These are phyloP conservation scores for Pseudopithomyces chartarum DNA, from an alignment of 2,329 filamentous ascomycete species.

Conservation along the genomic window DNA sequence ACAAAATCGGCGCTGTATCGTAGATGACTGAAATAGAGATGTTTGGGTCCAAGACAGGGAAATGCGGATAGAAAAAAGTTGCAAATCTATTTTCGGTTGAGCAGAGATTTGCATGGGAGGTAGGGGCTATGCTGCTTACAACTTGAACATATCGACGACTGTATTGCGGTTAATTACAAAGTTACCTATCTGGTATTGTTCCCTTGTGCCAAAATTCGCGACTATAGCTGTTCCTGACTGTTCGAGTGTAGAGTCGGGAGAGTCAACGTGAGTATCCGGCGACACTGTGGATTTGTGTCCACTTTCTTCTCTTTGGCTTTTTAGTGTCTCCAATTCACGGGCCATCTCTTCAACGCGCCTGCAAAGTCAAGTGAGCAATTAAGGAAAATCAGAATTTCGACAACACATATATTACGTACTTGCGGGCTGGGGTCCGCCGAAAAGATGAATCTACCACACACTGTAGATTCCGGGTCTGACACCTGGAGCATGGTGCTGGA, in stretches of 20 bases:
- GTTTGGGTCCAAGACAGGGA: constrained; percentile 21
- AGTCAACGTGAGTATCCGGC: constrained; percentile 16
- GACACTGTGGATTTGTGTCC: constrained; percentile 16
- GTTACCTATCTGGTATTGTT: constrained; percentile 19
- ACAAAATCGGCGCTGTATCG: constrained; percentile 22
- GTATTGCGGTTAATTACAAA: constrained; percentile 17
- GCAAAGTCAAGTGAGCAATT: background rate
- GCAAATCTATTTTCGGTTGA: constrained; percentile 16
- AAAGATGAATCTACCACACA: constrained; percentile 29
- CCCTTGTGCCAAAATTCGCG: constrained; percentile 13
- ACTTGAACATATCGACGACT: constrained; percentile 21
- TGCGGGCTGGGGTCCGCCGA: constrained; percentile 29
- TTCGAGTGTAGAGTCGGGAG: constrained; percentile 15
- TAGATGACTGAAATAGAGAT: constrained; percentile 21
- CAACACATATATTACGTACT: constrained; percentile 14
- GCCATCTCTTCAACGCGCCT: constrained; percentile 33
- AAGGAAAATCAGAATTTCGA: background rate
- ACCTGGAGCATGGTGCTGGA: constrained; percentile 27
- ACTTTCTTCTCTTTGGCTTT: constrained; percentile 15
- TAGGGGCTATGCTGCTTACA: constrained; percentile 13
- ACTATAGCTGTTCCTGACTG: constrained; percentile 13
- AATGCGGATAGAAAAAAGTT: constrained; percentile 24
- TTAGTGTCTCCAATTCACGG: constrained; percentile 23
- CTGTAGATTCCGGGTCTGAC: constrained; percentile 21
- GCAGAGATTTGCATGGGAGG: background rate